Evolutionary conservation across 129 eudicot species (phyloP).

Genomic region (Helianthus annuus): DNA sequence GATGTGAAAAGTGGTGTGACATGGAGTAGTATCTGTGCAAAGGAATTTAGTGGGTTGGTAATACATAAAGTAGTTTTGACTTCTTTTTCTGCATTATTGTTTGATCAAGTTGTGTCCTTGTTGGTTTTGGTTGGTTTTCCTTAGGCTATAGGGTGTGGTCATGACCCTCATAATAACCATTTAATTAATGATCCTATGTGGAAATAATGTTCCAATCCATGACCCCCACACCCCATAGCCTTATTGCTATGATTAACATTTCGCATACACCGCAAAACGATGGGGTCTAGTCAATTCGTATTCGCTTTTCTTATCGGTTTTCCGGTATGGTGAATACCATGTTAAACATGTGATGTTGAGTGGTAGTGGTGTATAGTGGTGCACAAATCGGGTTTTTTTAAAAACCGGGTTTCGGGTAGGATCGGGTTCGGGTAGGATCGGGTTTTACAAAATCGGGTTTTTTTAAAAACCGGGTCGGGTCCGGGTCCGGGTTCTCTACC

Average conservation of each 20-base stretch:
- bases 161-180: no score
- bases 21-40: slow-evolving; percentile 25
- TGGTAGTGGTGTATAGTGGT: background rate
- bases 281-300: background rate
- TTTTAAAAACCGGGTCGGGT: no score
- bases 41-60: slow-evolving; percentile 43
- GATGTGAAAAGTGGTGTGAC: slow-evolving; percentile 31
- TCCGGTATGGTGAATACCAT: background rate
- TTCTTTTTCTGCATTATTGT: slow-evolving; percentile 38
- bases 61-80: slow-evolving; percentile 41
- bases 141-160: no score
- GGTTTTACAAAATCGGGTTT: no score
- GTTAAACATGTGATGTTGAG: background rate
- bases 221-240: no score
- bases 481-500: no score
- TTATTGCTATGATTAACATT: slow-evolving; percentile 22
- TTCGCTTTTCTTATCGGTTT: background rate
- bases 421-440: no score
- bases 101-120: slow-evolving; percentile 21
- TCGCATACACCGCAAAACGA: background rate
- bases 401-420: no score
- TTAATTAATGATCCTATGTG: no score
- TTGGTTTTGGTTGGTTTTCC: no score
- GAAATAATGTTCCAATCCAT: no score
- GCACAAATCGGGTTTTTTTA: no score